Evolutionary conservation across 192 early-diverging fungal genomes (phyloP), one percentile per base, ranked within the genome.

Genomic region (Gryganskiella cystojenkinii): DNA sequence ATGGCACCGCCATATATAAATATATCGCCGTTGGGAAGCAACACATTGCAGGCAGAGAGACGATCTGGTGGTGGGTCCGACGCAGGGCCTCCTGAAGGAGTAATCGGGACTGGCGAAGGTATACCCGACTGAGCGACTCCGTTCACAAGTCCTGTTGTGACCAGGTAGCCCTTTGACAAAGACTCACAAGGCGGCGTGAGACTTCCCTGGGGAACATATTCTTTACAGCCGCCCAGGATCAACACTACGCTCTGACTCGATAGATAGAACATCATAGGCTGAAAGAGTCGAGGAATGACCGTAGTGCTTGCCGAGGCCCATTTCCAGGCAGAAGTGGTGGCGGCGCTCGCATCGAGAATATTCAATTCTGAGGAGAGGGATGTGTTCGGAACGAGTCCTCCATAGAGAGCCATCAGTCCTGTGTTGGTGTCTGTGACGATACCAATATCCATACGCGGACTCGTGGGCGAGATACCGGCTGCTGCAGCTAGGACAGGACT

Each of bases 1-100:
- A 30, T 47, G 17, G 54, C 58, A 6, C 74, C 74, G 30, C 74
- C 74, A 31, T 78, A 64, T 61, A 78, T 69, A 49, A 78, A 64
- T 7, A 78, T 43, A 31, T 59, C 27, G 13, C 74, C 66, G 15
- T 59, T 59, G 1, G 43, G 49, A 3, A 78, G 55, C n/a, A 78
- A 55, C 14, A 40, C 50, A 15, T 45, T 34, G 27, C 74, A 78
- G 1, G 74, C 61, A 1, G 60, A 50, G 9, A 59, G n/a, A 40
- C 74, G 65, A 15, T n/a, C n/a, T n/a, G n/a, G n/a, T n/a, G n/a
- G n/a, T n/a, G n/a, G n/a, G n/a, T n/a, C n/a, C n/a, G n/a, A n/a
- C n/a, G n/a, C n/a, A n/a, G n/a, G n/a, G n/a, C n/a, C n/a, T n/a
- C n/a, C n/a, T n/a, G n/a, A n/a, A n/a, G n/a, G n/a, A n/a, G n/a